Evolutionary conservation across 2,329 filamentous ascomycete genomes (phyloP).

Genomic region (Talaromyces sp.): DNA sequence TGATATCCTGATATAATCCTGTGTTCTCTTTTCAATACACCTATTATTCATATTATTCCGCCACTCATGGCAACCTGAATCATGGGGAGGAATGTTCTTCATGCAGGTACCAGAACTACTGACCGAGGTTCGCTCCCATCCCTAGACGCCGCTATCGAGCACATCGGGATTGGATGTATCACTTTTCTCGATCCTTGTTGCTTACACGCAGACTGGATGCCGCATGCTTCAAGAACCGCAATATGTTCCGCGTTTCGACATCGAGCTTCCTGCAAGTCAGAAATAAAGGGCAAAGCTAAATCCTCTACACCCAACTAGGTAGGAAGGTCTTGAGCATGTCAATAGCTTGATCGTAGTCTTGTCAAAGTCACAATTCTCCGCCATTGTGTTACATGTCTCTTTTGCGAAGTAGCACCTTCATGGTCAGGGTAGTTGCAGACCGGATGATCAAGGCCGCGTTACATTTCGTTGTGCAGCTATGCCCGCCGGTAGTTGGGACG

Average conservation of each 20-base stretch:
- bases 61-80: background rate
- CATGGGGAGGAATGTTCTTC: conserved; percentile 1
- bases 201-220: background rate
- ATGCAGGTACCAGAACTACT: conserved; percentile 5
- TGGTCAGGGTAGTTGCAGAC: background rate
- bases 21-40: background rate
- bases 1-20: background rate
- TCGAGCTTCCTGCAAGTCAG: background rate
- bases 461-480: background rate
- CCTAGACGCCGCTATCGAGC: background rate
- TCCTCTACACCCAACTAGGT: background rate
- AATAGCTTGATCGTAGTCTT: background rate
- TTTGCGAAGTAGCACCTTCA: background rate
- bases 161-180: background rate
- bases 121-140: background rate
- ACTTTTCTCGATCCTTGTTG: background rate
- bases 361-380: background rate
- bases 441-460: background rate
- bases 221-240: background rate
- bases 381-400: background rate
- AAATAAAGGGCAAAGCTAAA: background rate
- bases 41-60: background rate
- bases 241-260: background rate
- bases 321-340: background rate
- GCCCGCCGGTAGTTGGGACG: background rate